A percentile compares a stretch with the other conserved stretches of the same genome.
These are phyloP conservation scores for Leccinum imitatum DNA, from an alignment of 768 basidiomycete genomes.

Conservation along the genomic window DNA sequence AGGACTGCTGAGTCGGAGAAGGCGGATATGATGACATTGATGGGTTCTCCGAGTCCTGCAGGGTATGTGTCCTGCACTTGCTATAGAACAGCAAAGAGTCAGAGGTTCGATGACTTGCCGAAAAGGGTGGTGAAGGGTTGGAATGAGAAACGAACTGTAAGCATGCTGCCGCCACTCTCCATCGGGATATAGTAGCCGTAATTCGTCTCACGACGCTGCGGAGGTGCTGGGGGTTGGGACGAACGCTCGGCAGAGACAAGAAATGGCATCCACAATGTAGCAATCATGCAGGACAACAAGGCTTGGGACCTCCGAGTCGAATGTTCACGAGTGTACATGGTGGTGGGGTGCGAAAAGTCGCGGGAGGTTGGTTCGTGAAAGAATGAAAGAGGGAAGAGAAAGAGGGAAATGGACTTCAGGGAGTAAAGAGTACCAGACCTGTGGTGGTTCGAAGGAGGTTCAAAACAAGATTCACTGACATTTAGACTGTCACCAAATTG, in stretches of 20 bases:
- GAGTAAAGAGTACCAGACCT: slow-evolving; percentile 7
- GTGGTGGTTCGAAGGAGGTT: background rate
- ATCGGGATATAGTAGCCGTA: slow-evolving; percentile 61
- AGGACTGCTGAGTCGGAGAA: slow-evolving; percentile 72
- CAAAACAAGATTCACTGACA: background rate
- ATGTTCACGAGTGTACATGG: slow-evolving; percentile 2
- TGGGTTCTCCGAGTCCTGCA: slow-evolving; percentile 77
- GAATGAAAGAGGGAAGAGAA: background rate
- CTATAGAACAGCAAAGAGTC: slow-evolving; percentile 33
- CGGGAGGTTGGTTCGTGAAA: background rate
- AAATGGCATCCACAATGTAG: slow-evolving; percentile 7
- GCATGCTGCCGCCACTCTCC: slow-evolving; percentile 59
- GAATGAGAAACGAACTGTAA: slow-evolving; percentile 53
- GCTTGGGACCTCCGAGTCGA: background rate
- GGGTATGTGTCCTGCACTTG: slow-evolving; percentile 59
- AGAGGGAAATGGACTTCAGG: background rate
- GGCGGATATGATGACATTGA: slow-evolving; percentile 80
- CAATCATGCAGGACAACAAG: slow-evolving; percentile 9
- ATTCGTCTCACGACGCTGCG: slow-evolving; percentile 24
- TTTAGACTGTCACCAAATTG: background rate
- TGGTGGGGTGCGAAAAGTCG: background rate
- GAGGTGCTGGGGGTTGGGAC: slow-evolving; percentile 5
- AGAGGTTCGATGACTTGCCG: background rate
- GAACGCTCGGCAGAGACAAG: slow-evolving; percentile 12
- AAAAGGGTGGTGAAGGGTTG: background rate